A percentile compares a stretch with the other conserved stretches of the same genome.
phyloP scores from a whole-genome alignment of 768 basidiomycete species.

The Pleurotus giganteus region DNA sequence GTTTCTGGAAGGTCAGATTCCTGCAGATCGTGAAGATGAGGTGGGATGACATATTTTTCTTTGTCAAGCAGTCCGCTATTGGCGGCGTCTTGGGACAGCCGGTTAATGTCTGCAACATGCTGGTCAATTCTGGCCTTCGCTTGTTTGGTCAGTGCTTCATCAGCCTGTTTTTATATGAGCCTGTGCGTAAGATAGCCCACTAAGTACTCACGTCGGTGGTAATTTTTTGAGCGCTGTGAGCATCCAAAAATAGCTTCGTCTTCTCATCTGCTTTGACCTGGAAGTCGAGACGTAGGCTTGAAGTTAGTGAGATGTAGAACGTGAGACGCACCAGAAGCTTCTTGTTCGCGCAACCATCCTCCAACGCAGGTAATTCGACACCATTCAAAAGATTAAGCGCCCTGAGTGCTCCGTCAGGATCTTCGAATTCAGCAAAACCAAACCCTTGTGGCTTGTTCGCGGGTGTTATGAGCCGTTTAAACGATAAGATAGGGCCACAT shows the following conservation, averaged over 20 bases:
- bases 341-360: constrained; percentile 51
- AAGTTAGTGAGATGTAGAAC: constrained; percentile 37
- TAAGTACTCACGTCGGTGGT: constrained; percentile 67
- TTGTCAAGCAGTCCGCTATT: constrained; percentile 74
- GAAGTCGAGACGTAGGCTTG: constrained; percentile 38
- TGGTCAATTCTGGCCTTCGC: constrained; percentile 64
- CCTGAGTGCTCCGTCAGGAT: constrained; percentile 86
- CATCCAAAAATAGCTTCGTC: constrained; percentile 83
- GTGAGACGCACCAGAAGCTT: constrained; percentile 58
- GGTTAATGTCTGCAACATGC: constrained; percentile 70
- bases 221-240: constrained; percentile 78
- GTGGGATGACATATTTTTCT: constrained; percentile 88
- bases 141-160: constrained; percentile 62
- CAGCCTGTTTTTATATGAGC: constrained; percentile 44
- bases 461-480: constrained; percentile 91
- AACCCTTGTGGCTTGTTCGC: constrained; percentile 95
- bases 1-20: constrained; percentile 97
- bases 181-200: neutral
- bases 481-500: constrained; percentile 84
- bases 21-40: constrained; percentile 95
- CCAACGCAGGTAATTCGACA: constrained; percentile 52
- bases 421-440: constrained; percentile 95
- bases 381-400: constrained; percentile 50
- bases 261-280: constrained; percentile 97
- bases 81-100: constrained; percentile 70